Conservation (phyloP, 1,284 basidiomycete genomes). For the Cutaneotrichosporon spelunceum region DNA sequence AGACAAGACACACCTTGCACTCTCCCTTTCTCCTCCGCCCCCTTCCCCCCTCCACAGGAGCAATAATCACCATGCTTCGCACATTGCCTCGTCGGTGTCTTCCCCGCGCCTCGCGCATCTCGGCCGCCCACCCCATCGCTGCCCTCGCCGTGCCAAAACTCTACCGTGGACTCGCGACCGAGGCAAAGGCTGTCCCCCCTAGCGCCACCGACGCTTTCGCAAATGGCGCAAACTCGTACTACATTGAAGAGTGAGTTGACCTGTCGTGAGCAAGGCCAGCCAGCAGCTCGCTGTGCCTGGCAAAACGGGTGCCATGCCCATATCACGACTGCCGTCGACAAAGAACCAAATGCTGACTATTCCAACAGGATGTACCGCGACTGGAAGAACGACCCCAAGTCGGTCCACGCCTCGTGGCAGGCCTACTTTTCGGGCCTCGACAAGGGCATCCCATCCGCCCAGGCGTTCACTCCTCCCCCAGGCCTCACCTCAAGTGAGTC, state of each 20-base stretch:
- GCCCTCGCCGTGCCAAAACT: conserved; percentile 14
- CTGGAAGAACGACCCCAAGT: conserved; percentile 85
- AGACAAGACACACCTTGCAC: conserved; percentile 1
- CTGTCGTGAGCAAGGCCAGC: too few species aligned
- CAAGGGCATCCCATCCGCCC: conserved; percentile 74
- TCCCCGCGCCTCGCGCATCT: conserved; percentile 21
- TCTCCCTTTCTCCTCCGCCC: conserved; percentile 1
- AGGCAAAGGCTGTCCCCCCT: conserved; percentile 41
- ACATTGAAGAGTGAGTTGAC: conserved; percentile 74
- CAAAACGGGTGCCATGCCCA: not conserved
- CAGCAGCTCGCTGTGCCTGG: not conserved
- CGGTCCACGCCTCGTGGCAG: conserved; percentile 93
- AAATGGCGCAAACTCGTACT: conserved; percentile 88
- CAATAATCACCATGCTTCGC: conserved; percentile 30
- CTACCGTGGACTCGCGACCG: conserved; percentile 36
- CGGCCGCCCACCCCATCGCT: conserved; percentile 12
- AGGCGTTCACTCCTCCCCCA: conserved; percentile 84
- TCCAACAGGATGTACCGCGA: conserved; percentile 71
- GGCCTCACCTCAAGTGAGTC: conserved; percentile 56
- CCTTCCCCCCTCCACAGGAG: conserved; percentile 2
- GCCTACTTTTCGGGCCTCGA: conserved; percentile 93
- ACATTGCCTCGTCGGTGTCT: conserved; percentile 30
- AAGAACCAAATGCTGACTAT: not conserved
- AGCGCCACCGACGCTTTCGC: conserved; percentile 63
- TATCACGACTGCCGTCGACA: not conserved